Base-by-base conservation (phyloP, 2,329 filamentous ascomycete species). In the Ceratocystiopsis brevicomis region DNA sequence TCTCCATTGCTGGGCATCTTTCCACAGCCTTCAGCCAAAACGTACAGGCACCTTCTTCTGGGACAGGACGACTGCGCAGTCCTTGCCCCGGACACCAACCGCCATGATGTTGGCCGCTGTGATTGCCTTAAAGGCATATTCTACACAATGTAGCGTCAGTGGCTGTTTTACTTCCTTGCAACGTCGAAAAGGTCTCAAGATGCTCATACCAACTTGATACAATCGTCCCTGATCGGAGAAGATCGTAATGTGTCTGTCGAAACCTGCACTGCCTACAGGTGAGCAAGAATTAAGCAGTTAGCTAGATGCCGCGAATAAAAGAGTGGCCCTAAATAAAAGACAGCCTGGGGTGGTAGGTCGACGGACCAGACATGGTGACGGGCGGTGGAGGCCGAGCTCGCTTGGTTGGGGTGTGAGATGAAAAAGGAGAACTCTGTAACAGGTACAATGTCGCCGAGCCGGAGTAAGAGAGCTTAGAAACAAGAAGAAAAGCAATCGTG, bases 51-150 rank as follows among this genome's bases (percentile, higher is more conserved):
- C 90, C 69, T 98, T 98, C 78, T 98, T 98, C 68, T 98, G 90
- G 49, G 90, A 96, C 60, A 98, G 69, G 43, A 98, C 84, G 38
- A 98, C 90, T 33, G 90, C 90, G 57, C 88, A 96, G 67, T 90
- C 76, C 73, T 98, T 98, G 63, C 90, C 90, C 59, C 86, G 76
- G 53, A 98, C 77, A 54, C 90, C 90, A 61, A 98, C 76, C 48
- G 90, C 90, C 71, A 93, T 98, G 68, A 98, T 96, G 65, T 96
- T 96, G 54, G 90, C 90, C 48, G 90, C 88, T 54, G 90, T 98
- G 66, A 98, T 98, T 47, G 90, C 90, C 71, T 98, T 98, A 78
- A 98, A 98, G 55, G 90, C 90, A 88, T 98, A 98, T 73, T 98
- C 90, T 96, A 60, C 54, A 4, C 33, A 8, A 19, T 30, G 34